phyloP scores from a whole-genome alignment of 129 eudicot genomes.

The Helianthus tuberosus region DNA sequence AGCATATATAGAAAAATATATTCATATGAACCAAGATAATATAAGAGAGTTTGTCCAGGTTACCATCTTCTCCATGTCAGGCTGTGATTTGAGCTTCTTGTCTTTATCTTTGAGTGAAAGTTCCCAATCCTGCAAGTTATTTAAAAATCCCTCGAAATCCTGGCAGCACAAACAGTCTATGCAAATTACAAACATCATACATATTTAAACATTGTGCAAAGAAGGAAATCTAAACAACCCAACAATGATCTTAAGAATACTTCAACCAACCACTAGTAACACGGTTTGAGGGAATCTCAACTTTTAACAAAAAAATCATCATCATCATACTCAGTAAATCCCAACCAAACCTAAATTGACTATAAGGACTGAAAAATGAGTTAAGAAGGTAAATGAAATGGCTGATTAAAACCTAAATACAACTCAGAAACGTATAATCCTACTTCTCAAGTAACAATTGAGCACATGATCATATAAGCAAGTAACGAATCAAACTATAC shows the following conservation, averaged over 20 bases:
- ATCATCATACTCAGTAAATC: too few species aligned
- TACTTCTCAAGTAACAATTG: too few species aligned
- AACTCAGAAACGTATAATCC: too few species aligned
- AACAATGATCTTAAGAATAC: neutral
- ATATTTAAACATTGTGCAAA: constrained; percentile 1
- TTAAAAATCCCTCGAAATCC: constrained; percentile 90
- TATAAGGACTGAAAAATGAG: too few species aligned
- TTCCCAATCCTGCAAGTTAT: constrained; percentile 94
- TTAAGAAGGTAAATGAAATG: too few species aligned
- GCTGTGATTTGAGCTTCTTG: constrained; percentile 65
- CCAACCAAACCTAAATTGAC: too few species aligned
- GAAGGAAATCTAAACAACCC: neutral
- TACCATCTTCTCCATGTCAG: constrained; percentile 58
- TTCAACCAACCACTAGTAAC: constrained; percentile 2
- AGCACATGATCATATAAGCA: too few species aligned
- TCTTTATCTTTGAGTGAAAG: constrained; percentile 66
- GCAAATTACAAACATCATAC: constrained; percentile 15
- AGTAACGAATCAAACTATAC: too few species aligned
- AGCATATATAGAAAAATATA: neutral
- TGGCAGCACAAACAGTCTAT: constrained; percentile 40
- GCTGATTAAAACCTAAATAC: too few species aligned
- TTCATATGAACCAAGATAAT: neutral
- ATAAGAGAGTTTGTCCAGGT: constrained; percentile 6
- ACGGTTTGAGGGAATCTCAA: neutral
- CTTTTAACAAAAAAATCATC: neutral